Percentiles rank a stretch among this genome's conserved stretches.
phyloP scores from a whole-genome alignment of 2,329 filamentous ascomycete species.

The Pseudogymnoascus sp. region DNA sequence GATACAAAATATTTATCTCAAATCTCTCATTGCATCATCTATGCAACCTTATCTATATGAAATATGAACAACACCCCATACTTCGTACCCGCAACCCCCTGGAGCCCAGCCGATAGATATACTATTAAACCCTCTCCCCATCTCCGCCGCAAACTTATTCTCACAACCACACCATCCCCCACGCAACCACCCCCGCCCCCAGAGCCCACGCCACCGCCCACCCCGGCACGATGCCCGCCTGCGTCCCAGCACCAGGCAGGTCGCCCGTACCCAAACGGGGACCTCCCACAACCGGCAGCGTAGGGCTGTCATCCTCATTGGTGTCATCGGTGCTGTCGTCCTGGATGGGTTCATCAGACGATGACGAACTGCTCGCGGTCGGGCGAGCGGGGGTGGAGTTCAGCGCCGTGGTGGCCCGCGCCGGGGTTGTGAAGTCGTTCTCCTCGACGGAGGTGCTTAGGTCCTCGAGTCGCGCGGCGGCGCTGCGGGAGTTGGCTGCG shows the following conservation, averaged over 20 bases:
- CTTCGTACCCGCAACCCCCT: background rate
- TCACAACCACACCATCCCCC: constrained; percentile 3
- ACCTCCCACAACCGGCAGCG: too few species aligned
- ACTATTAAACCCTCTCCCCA: background rate
- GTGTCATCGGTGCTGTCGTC: background rate
- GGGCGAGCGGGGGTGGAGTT: background rate
- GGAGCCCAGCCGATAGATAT: background rate
- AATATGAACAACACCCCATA: background rate
- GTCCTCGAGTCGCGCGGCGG: background rate
- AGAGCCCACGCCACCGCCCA: background rate
- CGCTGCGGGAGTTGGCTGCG: background rate
- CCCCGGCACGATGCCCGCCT: background rate
- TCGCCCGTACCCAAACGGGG: background rate
- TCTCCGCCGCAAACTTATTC: background rate
- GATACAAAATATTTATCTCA: background rate
- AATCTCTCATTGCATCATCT: background rate
- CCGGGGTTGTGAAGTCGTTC: background rate
- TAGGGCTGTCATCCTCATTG: too few species aligned
- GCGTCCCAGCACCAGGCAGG: background rate
- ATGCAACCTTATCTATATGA: background rate
- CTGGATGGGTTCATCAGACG: background rate
- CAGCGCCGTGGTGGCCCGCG: background rate
- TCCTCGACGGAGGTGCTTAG: background rate
- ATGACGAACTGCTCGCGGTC: background rate
- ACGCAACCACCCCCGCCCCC: background rate